Percentiles rank a stretch among this genome's conserved stretches.
phyloP scores from a whole-genome alignment of 2,329 filamentous ascomycete species.

The Beauveria scarabaeidicola region DNA sequence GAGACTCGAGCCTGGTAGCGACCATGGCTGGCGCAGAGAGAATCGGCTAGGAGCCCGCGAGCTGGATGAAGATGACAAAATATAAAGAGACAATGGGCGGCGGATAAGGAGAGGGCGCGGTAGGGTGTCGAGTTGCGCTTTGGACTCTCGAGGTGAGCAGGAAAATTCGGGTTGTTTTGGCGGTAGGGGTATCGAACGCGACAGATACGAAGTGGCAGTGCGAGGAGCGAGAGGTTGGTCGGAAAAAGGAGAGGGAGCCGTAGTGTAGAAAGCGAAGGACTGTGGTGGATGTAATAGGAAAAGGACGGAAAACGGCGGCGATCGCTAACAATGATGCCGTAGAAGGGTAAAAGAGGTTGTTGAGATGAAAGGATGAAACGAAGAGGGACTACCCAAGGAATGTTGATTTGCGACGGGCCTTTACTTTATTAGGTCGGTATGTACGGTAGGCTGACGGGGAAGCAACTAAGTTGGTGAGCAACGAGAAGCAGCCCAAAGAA shows the following conservation, averaged over 20 bases:
- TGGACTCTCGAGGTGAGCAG: not conserved
- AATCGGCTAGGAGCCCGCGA: not conserved
- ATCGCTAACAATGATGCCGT: not conserved
- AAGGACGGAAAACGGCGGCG: not conserved
- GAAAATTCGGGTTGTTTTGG: not conserved
- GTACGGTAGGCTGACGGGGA: not conserved
- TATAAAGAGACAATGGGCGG: not conserved
- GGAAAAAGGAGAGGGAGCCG: not conserved
- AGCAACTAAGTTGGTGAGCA: not conserved
- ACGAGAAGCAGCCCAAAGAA: not conserved
- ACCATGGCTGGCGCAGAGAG: conserved; percentile 20
- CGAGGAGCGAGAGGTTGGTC: not conserved
- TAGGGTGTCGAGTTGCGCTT: not conserved
- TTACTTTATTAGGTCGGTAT: not conserved
- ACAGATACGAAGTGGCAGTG: conserved; percentile 3
- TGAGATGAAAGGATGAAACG: conserved; percentile 6
- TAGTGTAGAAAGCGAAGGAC: not conserved
- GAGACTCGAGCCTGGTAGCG: conserved; percentile 33
- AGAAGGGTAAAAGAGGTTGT: not conserved
- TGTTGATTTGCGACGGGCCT: not conserved
- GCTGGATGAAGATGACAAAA: not conserved
- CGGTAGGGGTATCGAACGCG: not conserved
- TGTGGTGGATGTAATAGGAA: not conserved
- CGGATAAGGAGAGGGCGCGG: not conserved
- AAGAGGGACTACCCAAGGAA: not conserved